These are phyloP conservation scores for Rhodotorula diobovata DNA, from an alignment of 768 basidiomycete species.

Conservation along the genomic window DNA sequence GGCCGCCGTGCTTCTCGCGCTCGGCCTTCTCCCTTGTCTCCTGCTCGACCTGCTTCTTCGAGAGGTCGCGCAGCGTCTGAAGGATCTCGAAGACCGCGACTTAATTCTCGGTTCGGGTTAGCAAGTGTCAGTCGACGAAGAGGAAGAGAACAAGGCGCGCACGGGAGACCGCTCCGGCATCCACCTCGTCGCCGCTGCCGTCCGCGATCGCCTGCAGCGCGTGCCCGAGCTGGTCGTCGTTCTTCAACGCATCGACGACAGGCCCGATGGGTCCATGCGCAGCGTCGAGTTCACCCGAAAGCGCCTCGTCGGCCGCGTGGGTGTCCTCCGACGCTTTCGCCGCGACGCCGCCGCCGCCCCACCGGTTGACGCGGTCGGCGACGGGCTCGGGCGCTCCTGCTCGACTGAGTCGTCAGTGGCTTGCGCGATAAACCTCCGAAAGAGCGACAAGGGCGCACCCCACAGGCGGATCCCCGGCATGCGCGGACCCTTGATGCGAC, in stretches of 20 bases:
- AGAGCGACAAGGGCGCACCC: slow-evolving; percentile 7
- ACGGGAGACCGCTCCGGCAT: slow-evolving; percentile 4
- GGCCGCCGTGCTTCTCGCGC: neutral
- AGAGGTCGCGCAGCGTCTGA: slow-evolving; percentile 12
- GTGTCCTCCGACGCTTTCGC: neutral
- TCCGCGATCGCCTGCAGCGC: slow-evolving; percentile 7
- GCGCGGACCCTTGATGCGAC: slow-evolving; percentile 14
- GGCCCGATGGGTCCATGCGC: neutral
- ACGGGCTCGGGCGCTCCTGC: slow-evolving; percentile 23
- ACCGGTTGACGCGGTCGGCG: slow-evolving; percentile 5
- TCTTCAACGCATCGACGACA: slow-evolving; percentile 3
- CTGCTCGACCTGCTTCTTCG: slow-evolving; percentile 9
- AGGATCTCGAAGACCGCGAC: slow-evolving; percentile 33
- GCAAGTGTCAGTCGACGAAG: fast-evolving
- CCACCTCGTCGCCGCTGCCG: neutral
- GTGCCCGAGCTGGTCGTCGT: slow-evolving; percentile 2
- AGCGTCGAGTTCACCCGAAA: neutral
- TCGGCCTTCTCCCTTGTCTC: slow-evolving; percentile 5
- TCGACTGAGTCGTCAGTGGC: neutral
- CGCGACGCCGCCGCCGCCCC: neutral
- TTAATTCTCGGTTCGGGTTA: neutral
- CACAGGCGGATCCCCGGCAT: slow-evolving; percentile 26
- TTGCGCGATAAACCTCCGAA: no score
- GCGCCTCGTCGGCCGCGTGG: neutral
- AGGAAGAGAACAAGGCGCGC: neutral